Conservation (phyloP, 192 early-diverging fungal species). For the Podila clonocystis region DNA sequence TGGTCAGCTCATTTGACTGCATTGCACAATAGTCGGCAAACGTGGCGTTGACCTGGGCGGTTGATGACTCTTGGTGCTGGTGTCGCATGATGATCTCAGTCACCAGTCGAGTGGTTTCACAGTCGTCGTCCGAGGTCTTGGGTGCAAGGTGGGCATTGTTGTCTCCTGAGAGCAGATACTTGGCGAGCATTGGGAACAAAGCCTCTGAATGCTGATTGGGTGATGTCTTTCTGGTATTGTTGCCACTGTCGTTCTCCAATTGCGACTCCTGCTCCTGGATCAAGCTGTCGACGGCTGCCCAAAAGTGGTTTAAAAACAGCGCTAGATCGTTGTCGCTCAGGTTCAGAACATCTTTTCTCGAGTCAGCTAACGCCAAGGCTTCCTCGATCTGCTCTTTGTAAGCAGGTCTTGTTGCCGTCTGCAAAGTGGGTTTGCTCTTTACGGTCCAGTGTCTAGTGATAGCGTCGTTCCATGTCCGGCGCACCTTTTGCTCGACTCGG, state of each 20-base stretch:
- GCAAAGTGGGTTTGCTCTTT: not conserved
- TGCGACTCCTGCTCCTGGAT: conserved; percentile 27
- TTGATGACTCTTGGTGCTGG: not conserved
- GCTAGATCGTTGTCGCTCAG: conserved; percentile 16
- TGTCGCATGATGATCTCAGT: conserved; percentile 26
- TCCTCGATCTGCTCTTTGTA: conserved; percentile 13
- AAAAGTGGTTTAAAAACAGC: conserved; percentile 18
- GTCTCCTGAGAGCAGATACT: conserved; percentile 19
- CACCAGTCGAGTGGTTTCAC: conserved; percentile 30
- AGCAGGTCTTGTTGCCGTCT: not conserved
- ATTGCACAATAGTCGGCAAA: conserved; percentile 43
- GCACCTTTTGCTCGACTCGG: conserved; percentile 30
- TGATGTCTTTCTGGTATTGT: not conserved
- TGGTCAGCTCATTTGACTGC: conserved; percentile 39
- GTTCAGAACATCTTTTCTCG: not conserved
- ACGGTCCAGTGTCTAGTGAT: conserved; percentile 7
- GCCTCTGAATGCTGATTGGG: not conserved
- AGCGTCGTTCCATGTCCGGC: conserved; percentile 23
- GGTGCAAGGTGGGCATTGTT: conserved; percentile 14
- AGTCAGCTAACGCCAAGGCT: conserved; percentile 13
- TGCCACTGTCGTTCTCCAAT: not conserved
- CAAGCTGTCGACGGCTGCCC: conserved; percentile 24
- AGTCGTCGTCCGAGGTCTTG: conserved; percentile 38
- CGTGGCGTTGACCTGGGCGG: not conserved
- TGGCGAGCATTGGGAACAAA: conserved; percentile 19